A percentile compares a stretch with the other conserved stretches of the same genome.
Evolutionary conservation across 495 filamentous ascomycete genomes (phyloP).

Genomic region (Penicillium fimorum): DNA sequence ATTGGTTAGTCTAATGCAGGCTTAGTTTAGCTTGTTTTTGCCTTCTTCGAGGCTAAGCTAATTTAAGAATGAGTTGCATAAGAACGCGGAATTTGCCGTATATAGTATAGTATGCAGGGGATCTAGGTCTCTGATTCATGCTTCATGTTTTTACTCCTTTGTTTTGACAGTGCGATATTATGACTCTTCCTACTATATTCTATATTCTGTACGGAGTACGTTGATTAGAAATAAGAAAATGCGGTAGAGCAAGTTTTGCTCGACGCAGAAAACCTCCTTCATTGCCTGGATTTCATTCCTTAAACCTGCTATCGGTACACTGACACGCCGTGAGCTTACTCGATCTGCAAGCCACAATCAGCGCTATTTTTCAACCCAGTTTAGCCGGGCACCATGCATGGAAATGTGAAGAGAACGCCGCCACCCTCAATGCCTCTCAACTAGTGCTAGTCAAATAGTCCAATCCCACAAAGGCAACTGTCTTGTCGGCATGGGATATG

Average conservation of each 20-base stretch:
- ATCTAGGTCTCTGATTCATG: background rate
- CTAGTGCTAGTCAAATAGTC: background rate
- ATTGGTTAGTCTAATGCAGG: background rate
- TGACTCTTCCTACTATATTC: background rate
- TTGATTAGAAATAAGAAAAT: too few species aligned
- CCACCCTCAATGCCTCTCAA: background rate
- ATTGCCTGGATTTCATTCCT: slow-evolving; percentile 1
- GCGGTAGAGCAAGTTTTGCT: too few species aligned
- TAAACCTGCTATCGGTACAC: background rate
- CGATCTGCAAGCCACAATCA: background rate
- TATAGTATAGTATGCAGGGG: background rate
- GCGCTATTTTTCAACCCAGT: background rate
- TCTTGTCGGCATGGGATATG: background rate
- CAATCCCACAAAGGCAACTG: background rate
- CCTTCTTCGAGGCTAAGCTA: background rate
- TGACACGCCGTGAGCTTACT: background rate
- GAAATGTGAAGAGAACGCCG: too few species aligned
- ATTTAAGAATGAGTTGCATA: background rate
- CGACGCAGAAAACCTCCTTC: background rate
- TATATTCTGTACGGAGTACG: too few species aligned
- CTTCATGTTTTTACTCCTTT: background rate
- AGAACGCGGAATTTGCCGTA: background rate
- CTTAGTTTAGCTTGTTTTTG: background rate
- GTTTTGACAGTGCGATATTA: background rate
- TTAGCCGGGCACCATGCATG: too few species aligned